Evolutionary conservation across 306 rosid species (phyloP).

Genomic region (Acacia confusa): DNA sequence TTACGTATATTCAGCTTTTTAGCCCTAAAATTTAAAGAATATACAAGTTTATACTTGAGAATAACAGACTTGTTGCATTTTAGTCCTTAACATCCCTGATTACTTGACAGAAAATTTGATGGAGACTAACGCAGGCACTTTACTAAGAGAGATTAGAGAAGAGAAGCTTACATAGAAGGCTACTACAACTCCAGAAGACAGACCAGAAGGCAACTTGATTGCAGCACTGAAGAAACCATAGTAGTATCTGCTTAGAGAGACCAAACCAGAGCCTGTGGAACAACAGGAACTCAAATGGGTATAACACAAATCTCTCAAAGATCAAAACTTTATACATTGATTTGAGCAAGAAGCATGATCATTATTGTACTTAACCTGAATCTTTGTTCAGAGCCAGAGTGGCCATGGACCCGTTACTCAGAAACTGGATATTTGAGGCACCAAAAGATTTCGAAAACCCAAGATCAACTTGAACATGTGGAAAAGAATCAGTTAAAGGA

Average conservation of each 20-base stretch:
- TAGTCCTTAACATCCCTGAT: not conserved
- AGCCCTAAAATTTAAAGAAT: not conserved
- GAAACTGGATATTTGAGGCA: slow-evolving; percentile 54
- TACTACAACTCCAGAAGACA: slow-evolving; percentile 90
- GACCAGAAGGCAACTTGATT: slow-evolving; percentile 85
- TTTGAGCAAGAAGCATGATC: not conserved
- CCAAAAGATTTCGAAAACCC: slow-evolving; percentile 65
- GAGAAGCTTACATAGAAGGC: slow-evolving; percentile 79
- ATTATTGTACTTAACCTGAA: slow-evolving; percentile 60
- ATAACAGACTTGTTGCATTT: not conserved
- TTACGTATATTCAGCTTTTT: not conserved
- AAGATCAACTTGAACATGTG: slow-evolving; percentile 50
- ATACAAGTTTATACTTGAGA: not conserved
- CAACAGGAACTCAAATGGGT: not conserved
- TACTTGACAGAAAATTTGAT: not conserved
- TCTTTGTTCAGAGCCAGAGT: slow-evolving; percentile 74
- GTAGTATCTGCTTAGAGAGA: slow-evolving; percentile 51
- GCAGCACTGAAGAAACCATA: slow-evolving; percentile 98
- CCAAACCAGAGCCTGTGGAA: slow-evolving; percentile 74
- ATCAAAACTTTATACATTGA: not conserved
- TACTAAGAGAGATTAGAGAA: not conserved
- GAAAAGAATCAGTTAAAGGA: slow-evolving; percentile 62
- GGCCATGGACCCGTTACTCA: slow-evolving; percentile 75
- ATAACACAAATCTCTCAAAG: not conserved
- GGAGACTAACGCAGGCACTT: not conserved